These are phyloP conservation scores for Coriaria nepalensis DNA, from an alignment of 306 rosid species.

Conservation along the genomic window DNA sequence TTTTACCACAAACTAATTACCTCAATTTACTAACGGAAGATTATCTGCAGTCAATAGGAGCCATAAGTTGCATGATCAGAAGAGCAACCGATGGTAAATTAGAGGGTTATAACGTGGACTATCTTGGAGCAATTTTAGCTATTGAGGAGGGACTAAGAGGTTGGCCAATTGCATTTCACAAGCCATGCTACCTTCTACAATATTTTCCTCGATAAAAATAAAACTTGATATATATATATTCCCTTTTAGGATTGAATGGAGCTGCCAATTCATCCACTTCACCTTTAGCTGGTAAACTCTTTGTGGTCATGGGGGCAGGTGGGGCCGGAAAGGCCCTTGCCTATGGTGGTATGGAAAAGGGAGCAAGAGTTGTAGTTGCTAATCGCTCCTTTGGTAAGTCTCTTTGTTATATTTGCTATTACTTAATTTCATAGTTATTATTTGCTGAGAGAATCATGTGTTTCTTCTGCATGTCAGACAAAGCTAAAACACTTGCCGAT, in stretches of 20 bases:
- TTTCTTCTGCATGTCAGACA: conserved; percentile 21
- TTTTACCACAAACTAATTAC: neutral
- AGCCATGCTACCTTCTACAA: neutral
- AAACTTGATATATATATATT: neutral
- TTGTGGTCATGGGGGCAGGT: conserved; percentile 63
- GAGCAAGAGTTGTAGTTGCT: conserved; percentile 64
- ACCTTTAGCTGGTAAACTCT: conserved; percentile 44
- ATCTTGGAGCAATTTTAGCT: conserved; percentile 59
- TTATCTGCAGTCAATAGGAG: conserved; percentile 40
- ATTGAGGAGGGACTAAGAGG: conserved; percentile 56
- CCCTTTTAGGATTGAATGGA: conserved; percentile 18
- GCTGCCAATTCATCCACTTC: conserved; percentile 23
- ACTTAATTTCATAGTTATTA: neutral
- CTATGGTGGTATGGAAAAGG: conserved; percentile 56
- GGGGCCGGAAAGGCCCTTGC: conserved; percentile 76
- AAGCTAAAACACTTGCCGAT: conserved; percentile 36
- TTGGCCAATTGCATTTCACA: conserved; percentile 6
- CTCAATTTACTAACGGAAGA: conserved; percentile 3
- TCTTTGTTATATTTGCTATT: neutral
- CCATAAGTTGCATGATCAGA: conserved; percentile 60
- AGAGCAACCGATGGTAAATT: conserved; percentile 39
- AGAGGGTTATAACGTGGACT: conserved; percentile 44
- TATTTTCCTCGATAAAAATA: neutral
- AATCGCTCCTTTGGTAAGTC: conserved; percentile 18
- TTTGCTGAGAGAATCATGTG: neutral